Base-by-base conservation (phyloP, 305 asterid species). In the Fraxinus nigra region DNA sequence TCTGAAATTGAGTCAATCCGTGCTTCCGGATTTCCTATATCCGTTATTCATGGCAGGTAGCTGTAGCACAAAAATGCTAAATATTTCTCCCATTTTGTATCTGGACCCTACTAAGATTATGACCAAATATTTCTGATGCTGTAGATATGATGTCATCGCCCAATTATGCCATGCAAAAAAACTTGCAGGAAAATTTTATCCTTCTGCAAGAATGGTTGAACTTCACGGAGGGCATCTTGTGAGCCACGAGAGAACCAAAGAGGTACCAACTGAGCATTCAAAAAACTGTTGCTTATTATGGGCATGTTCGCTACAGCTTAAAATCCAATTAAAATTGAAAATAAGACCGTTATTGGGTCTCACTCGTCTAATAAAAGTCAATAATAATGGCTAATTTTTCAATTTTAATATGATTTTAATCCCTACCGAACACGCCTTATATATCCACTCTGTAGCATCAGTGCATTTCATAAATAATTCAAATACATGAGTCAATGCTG, bases 11-110 rank as follows among this genome's bases (percentile, higher is more conserved):
- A 94, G 84, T 82, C 91, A 54, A 91, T 96, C 82, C 91, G 93
- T 67, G 75, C 87, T 0, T 91, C 92, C 63, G 97, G 91, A 40
- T 94, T 94, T 89, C 98, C 89, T 61, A 37, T 92, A 80, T 93
- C 98, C 72, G 98, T 96, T 67, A 93, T 96, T 82, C 99, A 96
- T 78, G 99, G 99, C 86, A 94, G 99, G 99, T 96, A 90, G 48
- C 54, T 33, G 98, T 96, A 90, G 59, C 48, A 28, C 76, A 77
- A 51, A 7, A 51, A 77, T n/a, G 72, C 72, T 51, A 7, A 13
- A 8, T 30, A 48, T 35, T 59, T 80, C 32, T 74, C 73, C 38
- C 43, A 10, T 63, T 76, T 43, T 34, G 73, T 43, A 35, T 6
- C 46, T 51, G 83, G 82, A 80, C 33, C 28, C 30, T 30, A n/a